Conservation (phyloP, 1,284 basidiomycete species). For the Termitomyces sp. region DNA sequence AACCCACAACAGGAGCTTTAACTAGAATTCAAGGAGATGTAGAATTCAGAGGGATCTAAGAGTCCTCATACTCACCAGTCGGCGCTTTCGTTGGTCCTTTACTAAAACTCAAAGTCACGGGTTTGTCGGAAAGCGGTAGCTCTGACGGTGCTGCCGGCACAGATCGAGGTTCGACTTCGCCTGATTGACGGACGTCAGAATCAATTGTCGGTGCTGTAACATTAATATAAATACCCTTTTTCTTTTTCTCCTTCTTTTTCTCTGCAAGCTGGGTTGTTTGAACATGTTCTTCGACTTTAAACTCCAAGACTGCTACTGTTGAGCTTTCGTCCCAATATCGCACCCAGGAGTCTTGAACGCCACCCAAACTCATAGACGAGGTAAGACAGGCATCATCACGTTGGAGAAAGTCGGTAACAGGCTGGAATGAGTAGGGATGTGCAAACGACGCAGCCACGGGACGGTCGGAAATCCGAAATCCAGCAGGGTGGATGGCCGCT, state of each 20-base stretch:
- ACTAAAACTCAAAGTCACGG: slow-evolving; percentile 70
- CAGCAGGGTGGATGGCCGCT: slow-evolving; percentile 76
- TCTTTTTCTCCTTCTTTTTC: slow-evolving; percentile 67
- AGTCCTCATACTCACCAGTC: slow-evolving; percentile 24
- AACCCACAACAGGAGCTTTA: slow-evolving; percentile 47
- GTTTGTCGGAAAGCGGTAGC: slow-evolving; percentile 70
- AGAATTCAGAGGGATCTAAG: not conserved
- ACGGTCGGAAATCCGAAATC: slow-evolving; percentile 81
- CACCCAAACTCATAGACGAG: slow-evolving; percentile 62
- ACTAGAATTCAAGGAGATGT: slow-evolving; percentile 3
- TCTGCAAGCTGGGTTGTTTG: slow-evolving; percentile 37
- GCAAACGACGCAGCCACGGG: slow-evolving; percentile 88
- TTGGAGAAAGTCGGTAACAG: slow-evolving; percentile 63
- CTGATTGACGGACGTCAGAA: slow-evolving; percentile 7
- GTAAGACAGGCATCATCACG: slow-evolving; percentile 70
- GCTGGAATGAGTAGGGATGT: slow-evolving; percentile 80
- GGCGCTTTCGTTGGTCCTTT: slow-evolving; percentile 46
- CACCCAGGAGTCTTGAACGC: slow-evolving; percentile 65
- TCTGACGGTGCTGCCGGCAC: slow-evolving; percentile 49
- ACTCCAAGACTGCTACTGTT: slow-evolving; percentile 67
- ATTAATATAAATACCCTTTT: slow-evolving; percentile 33
- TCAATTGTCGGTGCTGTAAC: not conserved
- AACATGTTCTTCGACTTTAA: slow-evolving; percentile 67
- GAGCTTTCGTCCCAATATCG: slow-evolving; percentile 81
- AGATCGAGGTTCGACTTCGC: slow-evolving; percentile 24